Conservation (phyloP, 495 filamentous ascomycete species). For the Podospora anserina region DNA sequence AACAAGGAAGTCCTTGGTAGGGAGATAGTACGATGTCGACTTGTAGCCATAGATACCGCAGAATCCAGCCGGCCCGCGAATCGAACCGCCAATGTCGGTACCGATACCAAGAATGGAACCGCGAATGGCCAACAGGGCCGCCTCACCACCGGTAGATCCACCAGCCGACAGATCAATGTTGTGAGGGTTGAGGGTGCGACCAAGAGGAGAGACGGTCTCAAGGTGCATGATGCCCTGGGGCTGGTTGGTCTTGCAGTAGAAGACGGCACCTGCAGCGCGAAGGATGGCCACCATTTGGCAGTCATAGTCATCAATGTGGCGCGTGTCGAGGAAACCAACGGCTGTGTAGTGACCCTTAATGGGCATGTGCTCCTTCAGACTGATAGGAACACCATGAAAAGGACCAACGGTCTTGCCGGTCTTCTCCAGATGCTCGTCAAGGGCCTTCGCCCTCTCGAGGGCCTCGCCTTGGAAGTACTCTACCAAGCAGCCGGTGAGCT, state of each 20-base stretch:
- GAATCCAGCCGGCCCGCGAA: constrained; percentile 58
- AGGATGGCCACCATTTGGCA: constrained; percentile 40
- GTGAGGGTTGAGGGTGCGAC: constrained; percentile 61
- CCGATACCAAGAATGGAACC: constrained; percentile 50
- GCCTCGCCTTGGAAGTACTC: constrained; percentile 64
- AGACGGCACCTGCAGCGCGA: constrained; percentile 46
- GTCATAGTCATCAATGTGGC: constrained; percentile 21
- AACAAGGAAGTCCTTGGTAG: constrained; percentile 50
- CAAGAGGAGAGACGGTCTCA: constrained; percentile 36
- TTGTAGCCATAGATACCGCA: constrained; percentile 60
- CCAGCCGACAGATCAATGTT: constrained; percentile 61
- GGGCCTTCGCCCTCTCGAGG: constrained; percentile 50
- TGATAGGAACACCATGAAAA: constrained; percentile 66
- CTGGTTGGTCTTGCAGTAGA: constrained; percentile 55
- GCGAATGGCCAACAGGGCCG: constrained; percentile 45
- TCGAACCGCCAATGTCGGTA: constrained; percentile 71
- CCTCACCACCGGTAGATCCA: constrained; percentile 62
- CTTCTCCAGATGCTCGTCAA: constrained; percentile 51
- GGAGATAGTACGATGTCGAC: constrained; percentile 53
- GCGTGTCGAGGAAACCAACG: constrained; percentile 56
- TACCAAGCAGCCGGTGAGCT: constrained; percentile 54
- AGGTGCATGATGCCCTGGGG: constrained; percentile 54
- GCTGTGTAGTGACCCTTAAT: constrained; percentile 55
- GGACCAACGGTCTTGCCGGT: constrained; percentile 56
- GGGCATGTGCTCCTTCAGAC: constrained; percentile 64